Evolutionary conservation across 208 protist species (phyloP), one percentile per base, ranked within the genome.

Genomic region (Leishmania turanica): DNA sequence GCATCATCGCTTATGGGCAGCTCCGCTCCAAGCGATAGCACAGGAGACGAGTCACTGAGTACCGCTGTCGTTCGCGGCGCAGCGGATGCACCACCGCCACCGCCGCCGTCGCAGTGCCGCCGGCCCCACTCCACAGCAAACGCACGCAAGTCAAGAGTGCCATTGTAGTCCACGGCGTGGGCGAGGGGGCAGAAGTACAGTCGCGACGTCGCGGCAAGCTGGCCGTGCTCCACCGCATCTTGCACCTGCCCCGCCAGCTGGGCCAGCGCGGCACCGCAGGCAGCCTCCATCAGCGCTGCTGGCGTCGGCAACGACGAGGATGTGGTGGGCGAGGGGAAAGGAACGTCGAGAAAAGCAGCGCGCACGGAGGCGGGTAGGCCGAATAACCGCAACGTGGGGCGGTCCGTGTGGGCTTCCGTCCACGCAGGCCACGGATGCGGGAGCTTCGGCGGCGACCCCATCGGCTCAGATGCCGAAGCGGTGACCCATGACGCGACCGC

Each of bases 181-280:
- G 89, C 84, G 5, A 95, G 45, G 11, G 89, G 92, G 73, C 92
- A 95, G 69, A 88, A 89, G 60, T 88, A 88, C 5, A 91, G 62
- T 11, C 58, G 34, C 15, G 84, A 51, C 24, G 68, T 53, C 9
- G 34, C 9, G 27, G 19, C 11, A 64, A 49, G 15, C 1, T 76
- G 27, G 1, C 70, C 80, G 8, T 58, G 27, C 65, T 66, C 79
- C 40, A 68, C 45, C 9, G 60, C 77, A 2, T 68, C 6, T n/a
- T 51, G 37, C 83, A 78, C 40, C 49, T 83, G 78, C n/a, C 0
- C n/a, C 21, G 69, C 4, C 72, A 84, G 76, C 69, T 54, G 75
- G 21, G 42, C n/a, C 76, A 80, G 42, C 21, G 78, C 70, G 13
- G 54, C 69, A 4, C 66, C 77, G 49, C 84, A 84, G 60, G 80